phyloP scores from a whole-genome alignment of 1,284 basidiomycete species.

The Cutaneotrichosporon mucoides region DNA sequence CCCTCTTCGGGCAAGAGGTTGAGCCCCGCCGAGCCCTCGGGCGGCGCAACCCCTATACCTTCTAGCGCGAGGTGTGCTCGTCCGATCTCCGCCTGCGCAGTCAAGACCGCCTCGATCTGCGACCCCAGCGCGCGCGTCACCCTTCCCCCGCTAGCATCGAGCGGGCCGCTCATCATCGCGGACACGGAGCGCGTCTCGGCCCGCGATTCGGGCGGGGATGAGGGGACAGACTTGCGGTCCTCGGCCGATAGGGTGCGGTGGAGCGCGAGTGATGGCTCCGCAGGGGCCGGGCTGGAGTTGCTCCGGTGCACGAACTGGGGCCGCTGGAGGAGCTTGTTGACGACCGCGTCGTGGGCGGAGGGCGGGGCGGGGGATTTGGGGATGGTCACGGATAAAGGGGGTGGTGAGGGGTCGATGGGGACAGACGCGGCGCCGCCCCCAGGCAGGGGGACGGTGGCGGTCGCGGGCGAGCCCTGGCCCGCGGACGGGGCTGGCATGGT shows the following conservation, averaged over 20 bases:
- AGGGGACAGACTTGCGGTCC: no score
- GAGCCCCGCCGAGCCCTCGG: background rate
- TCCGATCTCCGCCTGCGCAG: slow-evolving; percentile 19
- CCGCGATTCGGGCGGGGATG: background rate
- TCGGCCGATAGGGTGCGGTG: background rate
- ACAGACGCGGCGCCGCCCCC: background rate
- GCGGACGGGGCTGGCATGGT: background rate
- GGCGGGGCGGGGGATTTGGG: slow-evolving; percentile 4
- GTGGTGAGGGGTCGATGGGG: background rate
- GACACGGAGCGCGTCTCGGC: background rate
- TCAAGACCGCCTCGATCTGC: slow-evolving; percentile 18
- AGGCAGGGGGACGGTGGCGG: background rate
- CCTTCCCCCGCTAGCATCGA: slow-evolving; percentile 13
- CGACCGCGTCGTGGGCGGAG: slow-evolving; percentile 11
- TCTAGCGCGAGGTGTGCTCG: slow-evolving; percentile 18
- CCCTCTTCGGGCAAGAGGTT: background rate
- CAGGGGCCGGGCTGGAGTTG: background rate
- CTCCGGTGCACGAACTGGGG: background rate
- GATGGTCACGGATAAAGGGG: background rate
- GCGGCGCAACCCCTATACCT: slow-evolving; percentile 2
- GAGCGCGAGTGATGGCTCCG: background rate
- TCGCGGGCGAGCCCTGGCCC: background rate
- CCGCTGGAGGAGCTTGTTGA: slow-evolving; percentile 7
- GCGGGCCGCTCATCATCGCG: slow-evolving; percentile 11
- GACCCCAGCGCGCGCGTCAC: slow-evolving; percentile 12